Evolutionary conservation across 768 basidiomycete species (phyloP).

Genomic region (Solioccasus polychromus): DNA sequence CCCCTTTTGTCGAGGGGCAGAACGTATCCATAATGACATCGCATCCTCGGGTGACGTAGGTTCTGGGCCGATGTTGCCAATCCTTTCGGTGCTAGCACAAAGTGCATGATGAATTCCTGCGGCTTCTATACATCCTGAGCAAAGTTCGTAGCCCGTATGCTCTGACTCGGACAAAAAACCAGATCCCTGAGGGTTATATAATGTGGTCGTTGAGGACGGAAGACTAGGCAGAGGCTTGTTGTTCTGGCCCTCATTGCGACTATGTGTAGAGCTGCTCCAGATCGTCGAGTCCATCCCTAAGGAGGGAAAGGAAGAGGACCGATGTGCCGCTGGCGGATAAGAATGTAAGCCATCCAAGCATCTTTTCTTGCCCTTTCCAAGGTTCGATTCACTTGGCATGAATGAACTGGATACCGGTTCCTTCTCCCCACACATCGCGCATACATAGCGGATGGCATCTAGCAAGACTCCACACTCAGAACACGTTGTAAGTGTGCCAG

Average conservation of each 20-base stretch:
- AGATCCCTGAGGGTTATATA: slow-evolving; percentile 4
- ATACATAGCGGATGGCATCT: slow-evolving; percentile 87
- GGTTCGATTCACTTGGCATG: slow-evolving; percentile 6
- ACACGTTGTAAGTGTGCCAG: slow-evolving; percentile 71
- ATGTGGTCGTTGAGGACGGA: slow-evolving; percentile 28
- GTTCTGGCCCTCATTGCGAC: slow-evolving; percentile 16
- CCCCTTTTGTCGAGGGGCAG: slow-evolving; percentile 70
- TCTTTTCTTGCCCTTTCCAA: slow-evolving; percentile 50
- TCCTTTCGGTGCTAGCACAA: slow-evolving; percentile 43
- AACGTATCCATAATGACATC: slow-evolving; percentile 58
- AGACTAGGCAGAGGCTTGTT: slow-evolving; percentile 48
- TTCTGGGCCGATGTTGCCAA: slow-evolving; percentile 25
- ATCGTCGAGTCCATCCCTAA: slow-evolving; percentile 19
- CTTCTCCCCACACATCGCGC: slow-evolving; percentile 83
- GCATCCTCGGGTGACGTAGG: slow-evolving; percentile 56
- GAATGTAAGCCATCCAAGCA: slow-evolving; percentile 13
- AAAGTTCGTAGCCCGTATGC: slow-evolving; percentile 74
- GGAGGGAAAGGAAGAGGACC: slow-evolving; percentile 16
- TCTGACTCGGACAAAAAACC: slow-evolving; percentile 4
- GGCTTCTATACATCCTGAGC: slow-evolving; percentile 72
- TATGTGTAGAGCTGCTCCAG: slow-evolving; percentile 9
- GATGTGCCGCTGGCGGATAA: slow-evolving; percentile 37
- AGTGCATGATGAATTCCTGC: slow-evolving; percentile 79
- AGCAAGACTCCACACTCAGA: slow-evolving; percentile 75
- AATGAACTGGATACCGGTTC: slow-evolving; percentile 36